Base-by-base conservation (phyloP, 306 rosid species). In the Acacia crassicarpa region DNA sequence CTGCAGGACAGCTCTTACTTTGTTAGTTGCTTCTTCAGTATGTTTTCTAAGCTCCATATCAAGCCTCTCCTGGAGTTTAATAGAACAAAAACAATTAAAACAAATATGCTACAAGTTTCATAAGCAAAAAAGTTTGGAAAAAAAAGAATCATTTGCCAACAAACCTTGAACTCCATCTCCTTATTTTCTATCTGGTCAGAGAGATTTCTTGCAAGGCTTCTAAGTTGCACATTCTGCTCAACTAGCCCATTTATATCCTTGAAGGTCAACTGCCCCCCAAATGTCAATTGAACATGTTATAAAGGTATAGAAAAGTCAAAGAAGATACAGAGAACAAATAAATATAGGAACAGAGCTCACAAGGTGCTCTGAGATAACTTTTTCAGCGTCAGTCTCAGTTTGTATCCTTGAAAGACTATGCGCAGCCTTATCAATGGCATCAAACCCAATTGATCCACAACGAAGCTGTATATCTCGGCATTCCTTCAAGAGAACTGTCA, bases 231-330 rank as follows among this genome's bases (percentile, higher is more conserved):
- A 84, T 93, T 95, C 89, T 93, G 98, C 91, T 92, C 93, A 80
- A 95, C 99, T 49, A 95, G 86, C 87, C 97, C 97, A 85, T 90
- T 92, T 63, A 95, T 95, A 83, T 93, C 99, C 94, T 95, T 95
- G 85, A 93, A 95, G 76, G 98, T 95, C 88, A 95, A 83, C 99
- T 95, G 92, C 76, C 35, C 54, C 63, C 84, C 71, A 84, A 71
- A 62, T 56, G 77, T 59, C 46, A 82, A 76, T 22, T 56, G 23
- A 67, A 46, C 16, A 82, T 16, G 6, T 49, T 65, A 79, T n/a
- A 79, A 46, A 25, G 53, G 45, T 33, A 82, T 54, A 32, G 20
- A 72, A 4, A 16, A 56, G 53, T 76, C 43, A 14, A 30, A 65
- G 59, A 68, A 23, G 32, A 48, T 3, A 46, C n/a, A 67, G 59